Evolutionary conservation across 768 basidiomycete genomes (phyloP), one percentile per base, ranked within the genome.

Genomic region (Boletus reticuloceps): DNA sequence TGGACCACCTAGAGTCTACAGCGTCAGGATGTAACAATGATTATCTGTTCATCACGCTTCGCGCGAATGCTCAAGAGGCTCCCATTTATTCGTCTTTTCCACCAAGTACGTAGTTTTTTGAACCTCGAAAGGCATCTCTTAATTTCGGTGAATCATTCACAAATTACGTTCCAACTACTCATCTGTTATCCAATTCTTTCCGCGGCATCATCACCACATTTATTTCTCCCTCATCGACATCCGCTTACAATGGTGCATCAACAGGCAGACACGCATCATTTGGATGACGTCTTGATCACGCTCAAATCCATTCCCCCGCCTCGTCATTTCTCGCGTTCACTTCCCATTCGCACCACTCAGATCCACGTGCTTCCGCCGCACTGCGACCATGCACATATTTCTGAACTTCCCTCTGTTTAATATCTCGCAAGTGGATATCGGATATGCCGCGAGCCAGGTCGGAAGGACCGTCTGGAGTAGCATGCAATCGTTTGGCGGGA

Each of bases 261-360:
- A 29, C 29, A 62, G 61, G 58, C 52, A 71, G 63, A 71, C 50
- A 37, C 51, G 29, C 54, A 59, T 41, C 53, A 59, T 54, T 52
- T 20, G 46, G 52, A 59, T 54, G 60, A 67, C 47, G 32, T 40
- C 56, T 53, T 55, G 22, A 42, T 44, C 74, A 75, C 1, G 67
- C 60, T n/a, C 82, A 86, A 2, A 70, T 85, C 14, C 87, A 82
- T 63, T 74, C 84, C 4, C 73, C 87, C n/a, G 84, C n/a, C n/a
- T n/a, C 84, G 84, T 13, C 69, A 76, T 90, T 14, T 86, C n/a
- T n/a, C n/a, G n/a, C 84, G 5, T 88, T 80, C 59, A 77, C 81
- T 10, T 71, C 74, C n/a, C 72, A 68, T 11, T 63, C 73, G 31
- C 66, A 74, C 16, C 64, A 63, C 38, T 32, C 62, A 5, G 66